Base-by-base conservation (phyloP, 345 rosid species). In the Cardiospermum halicacabum region DNA sequence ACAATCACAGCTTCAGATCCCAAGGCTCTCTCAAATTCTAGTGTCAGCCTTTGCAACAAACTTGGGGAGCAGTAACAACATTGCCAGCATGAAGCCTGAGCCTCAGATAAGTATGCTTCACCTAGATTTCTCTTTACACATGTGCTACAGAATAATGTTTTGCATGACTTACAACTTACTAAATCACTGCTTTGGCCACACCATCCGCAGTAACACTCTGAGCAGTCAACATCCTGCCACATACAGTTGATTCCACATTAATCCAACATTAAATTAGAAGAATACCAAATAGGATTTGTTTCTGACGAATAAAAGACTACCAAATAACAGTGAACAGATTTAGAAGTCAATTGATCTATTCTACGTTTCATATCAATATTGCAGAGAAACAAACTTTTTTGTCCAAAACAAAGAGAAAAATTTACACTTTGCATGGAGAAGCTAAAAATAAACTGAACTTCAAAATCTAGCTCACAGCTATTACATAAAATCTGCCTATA, bases 21-120 rank as follows among this genome's bases (percentile, higher is more conserved):
- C 75, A 85, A 55, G 55, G 97, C 99, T 77, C 79, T 85, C 81
- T 83, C 91, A 72, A 91, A 60, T 61, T 89, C 89, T 62, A 68
- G 68, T 9, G 84, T 85, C 78, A 94, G 72, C 70, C 71, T 79
- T 70, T 78, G 79, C 76, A 94, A 63, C 66, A 84, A 82, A 72
- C 75, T 87, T 26, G 99, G 96, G 74, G 70, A 80, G 81, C 99
- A 94, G 70, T 81, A 72, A 65, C 91, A 91, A 73, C 99, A 91
- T 66, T 80, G 77, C 99, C 97, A 94, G 39, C 88, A 84, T 62
- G 86, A 83, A 71, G 79, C 74, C 72, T 74, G 89, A 62, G 69
- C 81, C 81, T 79, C 80, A 56, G 78, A 73, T 81, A 87, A 70
- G 76, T 68, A 84, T 67, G 82, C 85, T 75, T 87, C 95, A 58